Base-by-base conservation (phyloP, 148 eudicot species). In the Cornus controversa region DNA sequence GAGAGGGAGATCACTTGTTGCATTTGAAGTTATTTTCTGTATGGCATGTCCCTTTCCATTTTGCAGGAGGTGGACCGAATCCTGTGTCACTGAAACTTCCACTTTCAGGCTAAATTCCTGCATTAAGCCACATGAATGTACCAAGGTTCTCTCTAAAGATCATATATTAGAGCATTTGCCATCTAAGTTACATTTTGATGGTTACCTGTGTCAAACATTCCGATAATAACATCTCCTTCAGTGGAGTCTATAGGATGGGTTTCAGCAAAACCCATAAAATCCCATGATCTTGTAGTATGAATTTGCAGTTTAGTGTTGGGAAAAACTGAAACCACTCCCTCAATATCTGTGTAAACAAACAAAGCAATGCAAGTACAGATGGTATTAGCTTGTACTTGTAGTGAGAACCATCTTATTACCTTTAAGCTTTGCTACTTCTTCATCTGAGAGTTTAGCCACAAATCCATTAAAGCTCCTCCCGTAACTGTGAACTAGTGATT, bases 241-340 rank as follows among this genome's bases (percentile, higher is more conserved):
- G 67, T 3, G 13, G 67, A 24, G 3, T 27, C 6, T 1, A 24
- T 25, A 26, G 31, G 29, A 8, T 65, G 28, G 50, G 2, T 7
- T 65, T 65, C 28, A 65, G 67, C 67, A 26, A 65, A 65, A 65
- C 31, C 31, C 34, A 65, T 65, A 20, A 26, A 65, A 25, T 26
- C 67, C 67, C 67, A 65, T 26, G 67, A 65, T 65, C 67, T 65
- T 64, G 67, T 64, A 24, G 67, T 64, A 11, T 64, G 67, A 64
- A 64, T 24, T 24, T 64, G 67, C 31, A 64, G 11, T 26, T 64
- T 64, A 28, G 11, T 24, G 31, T 25, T 64, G 0, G 29, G 67
- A 64, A 64, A 64, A 15, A 64, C 31, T 9, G 67, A 64, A 26
- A 64, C 14, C 67, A 64, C 67, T 10, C 67, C 67, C 13, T 64